Base-by-base conservation (phyloP, 345 rosid genomes). In the Dimocarpus longan region DNA sequence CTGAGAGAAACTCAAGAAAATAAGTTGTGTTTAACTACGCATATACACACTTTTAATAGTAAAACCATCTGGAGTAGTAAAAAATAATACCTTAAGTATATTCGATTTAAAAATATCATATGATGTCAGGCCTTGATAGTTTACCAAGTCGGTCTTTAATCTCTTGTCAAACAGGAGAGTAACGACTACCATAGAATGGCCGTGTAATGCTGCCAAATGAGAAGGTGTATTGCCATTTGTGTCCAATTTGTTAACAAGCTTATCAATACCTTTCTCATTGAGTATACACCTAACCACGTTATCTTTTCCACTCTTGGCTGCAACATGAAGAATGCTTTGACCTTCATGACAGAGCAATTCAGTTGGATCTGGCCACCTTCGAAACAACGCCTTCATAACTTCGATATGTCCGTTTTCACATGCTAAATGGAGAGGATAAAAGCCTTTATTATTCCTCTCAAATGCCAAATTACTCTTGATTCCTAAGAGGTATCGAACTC, bases 151-250 rank as follows among this genome's bases (percentile, higher is more conserved):
- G 5, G 66, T 18, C 22, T 84, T 32, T 6, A 68, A 74, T 54
- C 82, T 11, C 46, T 43, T 43, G 46, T 79, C 78, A 59, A 76
- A 13, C 0, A 78, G 68, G 0, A 84, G 79, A 65, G 54, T 43
- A 11, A 68, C 66, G 10, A 79, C 79, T 68, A 81, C 73, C 44
- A n/a, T 32, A 24, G 73, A 74, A 66, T 81, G 79, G 48, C 59
- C 59, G 15, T 68, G 6, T 52, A 44, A 42, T 0, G 83, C 82
- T 16, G 86, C 86, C 77, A 83, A 62, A 78, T 83, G 86, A 24
- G 74, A 48, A 5, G 86, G 79, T 5, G 81, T 83, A 72, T 83
- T 83, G 59, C 83, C 86, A 64, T 83, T 81, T 24, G 62, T 21
- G 0, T 83, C 83, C 9, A 68, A 52, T 5, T 77, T 81, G 0